phyloP scores from a whole-genome alignment of 2,329 filamentous ascomycete genomes.

The Arthrobotrys conoides region DNA sequence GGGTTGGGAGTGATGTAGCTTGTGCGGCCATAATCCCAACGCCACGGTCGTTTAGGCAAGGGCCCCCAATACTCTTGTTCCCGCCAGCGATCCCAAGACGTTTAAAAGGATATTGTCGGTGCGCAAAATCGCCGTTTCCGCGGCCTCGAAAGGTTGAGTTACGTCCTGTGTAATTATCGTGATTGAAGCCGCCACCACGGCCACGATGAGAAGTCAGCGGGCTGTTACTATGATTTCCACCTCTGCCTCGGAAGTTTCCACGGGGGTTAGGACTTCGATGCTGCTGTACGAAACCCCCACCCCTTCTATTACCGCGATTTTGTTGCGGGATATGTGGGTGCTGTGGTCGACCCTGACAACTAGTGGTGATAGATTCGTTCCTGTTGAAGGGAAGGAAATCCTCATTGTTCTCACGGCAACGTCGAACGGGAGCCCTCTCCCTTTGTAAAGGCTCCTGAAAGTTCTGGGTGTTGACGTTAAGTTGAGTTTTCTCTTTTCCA shows the following conservation, averaged over 20 bases:
- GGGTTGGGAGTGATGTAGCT: not conserved
- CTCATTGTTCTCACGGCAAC: not conserved
- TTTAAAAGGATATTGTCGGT: constrained; percentile 18
- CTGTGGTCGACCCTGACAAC: constrained; percentile 1
- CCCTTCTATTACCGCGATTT: not conserved
- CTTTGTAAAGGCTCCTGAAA: not conserved
- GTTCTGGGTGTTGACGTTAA: not conserved
- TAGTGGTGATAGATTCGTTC: constrained; percentile 12
- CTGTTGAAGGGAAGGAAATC: constrained; percentile 50
- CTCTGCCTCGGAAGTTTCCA: constrained; percentile 9
- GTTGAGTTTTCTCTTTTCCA: constrained; percentile 9
- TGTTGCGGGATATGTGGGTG: not conserved
- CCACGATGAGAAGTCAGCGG: constrained; percentile 34
- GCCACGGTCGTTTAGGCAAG: not conserved
- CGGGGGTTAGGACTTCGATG: not conserved
- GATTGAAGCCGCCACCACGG: constrained; percentile 9
- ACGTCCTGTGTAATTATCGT: constrained; percentile 34
- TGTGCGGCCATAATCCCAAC: not conserved
- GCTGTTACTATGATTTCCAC: constrained; percentile 30
- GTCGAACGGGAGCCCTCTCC: not conserved
- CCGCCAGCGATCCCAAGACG: constrained; percentile 6
- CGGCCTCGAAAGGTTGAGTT: constrained; percentile 13
- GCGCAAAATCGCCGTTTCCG: constrained; percentile 28
- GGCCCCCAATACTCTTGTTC: constrained; percentile 1
- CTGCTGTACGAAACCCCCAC: not conserved